Base-by-base conservation (phyloP, 1,284 basidiomycete genomes). In the Leccinum fallax region DNA sequence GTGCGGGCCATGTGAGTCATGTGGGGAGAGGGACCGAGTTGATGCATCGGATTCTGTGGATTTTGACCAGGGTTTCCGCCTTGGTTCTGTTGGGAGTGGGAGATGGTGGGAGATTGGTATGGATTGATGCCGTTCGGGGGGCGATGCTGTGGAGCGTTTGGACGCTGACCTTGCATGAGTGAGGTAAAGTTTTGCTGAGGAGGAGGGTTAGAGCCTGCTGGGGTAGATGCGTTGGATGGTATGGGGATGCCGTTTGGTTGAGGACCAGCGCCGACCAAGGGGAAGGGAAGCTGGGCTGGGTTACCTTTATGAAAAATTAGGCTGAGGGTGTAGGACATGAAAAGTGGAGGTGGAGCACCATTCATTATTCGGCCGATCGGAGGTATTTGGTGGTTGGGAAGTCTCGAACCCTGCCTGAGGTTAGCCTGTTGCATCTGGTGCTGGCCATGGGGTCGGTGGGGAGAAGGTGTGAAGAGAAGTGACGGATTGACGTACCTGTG, bases 1-100 rank as follows among this genome's bases (percentile, higher is more conserved):
- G 75, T 70, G 2, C 81, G 81, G 53, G 65, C 72, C 68, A 83
- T 78, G 64, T 81, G 83, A 5, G 80, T 71, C 68, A 83, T 78
- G 64, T 81, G 83, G 6, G 80, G 83, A 26, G 83, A 83, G 0
- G 79, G 81, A 16, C 76, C 77, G 1, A 86, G 77, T 62, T 83
- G 83, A 43, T 78, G 79, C 80, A 86, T 84, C 3, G 73, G 71
- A 48, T 73, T 76, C 63, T 73, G 77, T 1, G 61, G 63, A 40
- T 67, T 68, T 28, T 65, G 66, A 11, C 64, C 71, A 58, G 77
- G 6, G 61, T 75, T 71, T 2, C 69, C 66, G 15, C 69, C 72
- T 0, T 66, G 65, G 53, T 77, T 75, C 58, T 81, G 80, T 0
- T 75, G 75, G 9, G 80, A 80, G 46, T 77, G 76, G 8, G 74